Evolutionary conservation across 2,329 filamentous ascomycete genomes (phyloP), one percentile per base, ranked within the genome.

Genomic region (Thielaviopsis punctulata): DNA sequence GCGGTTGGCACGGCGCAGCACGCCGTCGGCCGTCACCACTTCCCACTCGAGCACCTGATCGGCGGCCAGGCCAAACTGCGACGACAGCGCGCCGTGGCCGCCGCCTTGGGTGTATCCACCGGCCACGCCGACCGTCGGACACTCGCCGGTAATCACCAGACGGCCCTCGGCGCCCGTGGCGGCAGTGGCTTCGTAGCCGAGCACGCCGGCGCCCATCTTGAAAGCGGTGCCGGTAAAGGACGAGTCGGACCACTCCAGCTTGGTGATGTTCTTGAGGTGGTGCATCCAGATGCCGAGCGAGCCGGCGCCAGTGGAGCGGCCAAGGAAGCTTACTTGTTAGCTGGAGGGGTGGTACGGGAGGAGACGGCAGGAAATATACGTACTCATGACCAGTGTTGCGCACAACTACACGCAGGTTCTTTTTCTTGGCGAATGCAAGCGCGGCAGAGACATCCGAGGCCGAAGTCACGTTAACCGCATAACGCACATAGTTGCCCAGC

Each of bases 101-200:
- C 76, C 79, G 4, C 77, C 77, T 60, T 79, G 75, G 2, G 67
- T 71, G 58, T 74, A 82, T 1, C 79, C 79, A 15, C 79, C 79
- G 0, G 73, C 71, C 7, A 77, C 57, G 1, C 77, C 77, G 4
- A 82, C 77, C 0, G 71, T 73, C 0, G 61, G 55, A 51, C 75
- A 75, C n/a, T 74, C 72, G 4, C 77, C 77, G 18, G 71, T 73
- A 3, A 79, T 69, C 1, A 77, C 66, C 0, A 66, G 68, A 45
- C 72, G 65, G 0, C 70, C 71, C 24, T 69, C 60, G 15, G 66
- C 61, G 12, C 71, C 59, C 1, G 73, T 74, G 39, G 67, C 68
- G 25, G 68, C 67, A 58, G 78, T 78, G 1, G 76, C 61, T 55
- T 79, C 74, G 33, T 63, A 66, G 2, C 69, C 72, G 53, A 75